Conservation (phyloP, 2,329 filamentous ascomycete species). For the Cercospora beticola region DNA sequence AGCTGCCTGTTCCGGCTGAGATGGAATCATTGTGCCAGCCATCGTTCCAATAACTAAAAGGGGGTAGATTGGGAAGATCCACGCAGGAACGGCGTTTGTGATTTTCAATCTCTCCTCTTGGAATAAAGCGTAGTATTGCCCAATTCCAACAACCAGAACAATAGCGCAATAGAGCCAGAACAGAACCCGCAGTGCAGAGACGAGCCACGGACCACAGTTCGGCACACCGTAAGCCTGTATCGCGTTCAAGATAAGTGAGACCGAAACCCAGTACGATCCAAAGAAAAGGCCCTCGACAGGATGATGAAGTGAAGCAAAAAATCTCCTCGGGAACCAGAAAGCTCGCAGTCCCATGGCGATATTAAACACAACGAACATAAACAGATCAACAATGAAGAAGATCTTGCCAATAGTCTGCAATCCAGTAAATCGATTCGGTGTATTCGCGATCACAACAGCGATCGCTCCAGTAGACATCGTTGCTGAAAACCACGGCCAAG, state of each 20-base stretch:
- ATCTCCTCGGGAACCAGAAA: conserved; percentile 56
- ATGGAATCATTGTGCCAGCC: conserved; percentile 1
- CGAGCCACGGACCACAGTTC: background rate
- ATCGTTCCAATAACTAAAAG: background rate
- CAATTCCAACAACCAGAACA: background rate
- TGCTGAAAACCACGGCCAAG: conserved; percentile 68
- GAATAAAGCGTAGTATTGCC: background rate
- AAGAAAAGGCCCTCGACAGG: conserved; percentile 71
- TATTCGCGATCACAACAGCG: conserved; percentile 63
- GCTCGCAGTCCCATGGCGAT: conserved; percentile 61
- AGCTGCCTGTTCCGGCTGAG: conserved; percentile 44
- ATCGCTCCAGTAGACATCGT: conserved; percentile 75
- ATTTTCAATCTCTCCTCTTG: background rate
- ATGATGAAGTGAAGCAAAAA: conserved; percentile 62
- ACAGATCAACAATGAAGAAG: conserved; percentile 66
- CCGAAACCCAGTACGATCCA: conserved; percentile 67
- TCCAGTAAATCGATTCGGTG: conserved; percentile 64
- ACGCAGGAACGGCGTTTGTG: background rate
- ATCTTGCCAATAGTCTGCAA: conserved; percentile 63
- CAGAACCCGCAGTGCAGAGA: background rate
- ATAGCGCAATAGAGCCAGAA: background rate
- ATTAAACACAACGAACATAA: conserved; percentile 61
- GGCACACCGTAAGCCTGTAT: conserved; percentile 37
- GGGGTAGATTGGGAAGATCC: background rate
- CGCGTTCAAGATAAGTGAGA: conserved; percentile 66